Evolutionary conservation across 495 filamentous ascomycete species (phyloP), one percentile per base, ranked within the genome.

Genomic region (Neurospora discreta): DNA sequence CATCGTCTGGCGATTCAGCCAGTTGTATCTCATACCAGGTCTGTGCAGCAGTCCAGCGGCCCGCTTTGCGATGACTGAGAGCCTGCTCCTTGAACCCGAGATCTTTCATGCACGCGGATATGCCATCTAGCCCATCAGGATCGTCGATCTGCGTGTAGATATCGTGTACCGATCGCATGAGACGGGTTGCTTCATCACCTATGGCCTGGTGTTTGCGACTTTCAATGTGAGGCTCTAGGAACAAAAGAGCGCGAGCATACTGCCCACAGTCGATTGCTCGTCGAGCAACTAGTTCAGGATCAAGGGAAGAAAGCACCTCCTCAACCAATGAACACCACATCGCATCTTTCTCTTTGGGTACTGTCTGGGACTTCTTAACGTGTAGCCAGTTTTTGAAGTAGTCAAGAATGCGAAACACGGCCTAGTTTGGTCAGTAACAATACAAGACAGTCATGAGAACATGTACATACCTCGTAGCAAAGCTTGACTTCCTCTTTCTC

Each of bases 61-160:
- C 95, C 42, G 93, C 92, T 77, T 96, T 98, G 42, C 90, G 88
- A 78, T 98, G 94, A 74, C 94, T 93, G 69, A 97, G 84, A 41
- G 97, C 89, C 75, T 99, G 94, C 77, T 98, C 94, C 65, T 97
- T 92, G 70, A 97, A 88, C 72, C 94, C 90, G 23, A 98, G 83
- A 11, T 90, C 89, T 69, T 91, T 89, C 33, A 98, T 80, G 77
- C 95, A 89, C 6, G 91, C 89, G 11, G 95, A 97, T 68, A 99
- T 92, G 7, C 95, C 95, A 77, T 97, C 93, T 52, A 99, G 91
- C 1, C 96, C 94, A 80, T 99, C 95, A 1, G 95, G 95, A 76
- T 99, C 95, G 74, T 99, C 96, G 69, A 99, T 98, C 74, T 96
- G 90, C 1, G 92, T 94, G 80, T 98, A 99, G 46, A 98, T 97